Percentiles rank a stretch among this genome's conserved stretches.
Conservation (phyloP, 495 filamentous ascomycete genomes). For the Glonium stellatum region DNA sequence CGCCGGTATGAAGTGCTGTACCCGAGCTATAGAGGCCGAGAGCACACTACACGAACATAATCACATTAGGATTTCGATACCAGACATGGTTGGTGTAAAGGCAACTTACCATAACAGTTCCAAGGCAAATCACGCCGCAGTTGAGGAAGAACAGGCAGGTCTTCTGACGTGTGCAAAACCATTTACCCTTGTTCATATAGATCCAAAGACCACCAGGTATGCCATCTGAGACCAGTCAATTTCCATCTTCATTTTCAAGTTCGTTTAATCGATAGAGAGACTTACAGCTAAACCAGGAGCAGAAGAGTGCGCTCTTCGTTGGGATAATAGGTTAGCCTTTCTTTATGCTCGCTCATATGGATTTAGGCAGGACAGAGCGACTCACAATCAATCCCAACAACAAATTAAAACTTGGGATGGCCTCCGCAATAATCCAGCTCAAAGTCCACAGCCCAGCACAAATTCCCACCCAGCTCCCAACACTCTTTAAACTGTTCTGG, state of each 20-base stretch:
- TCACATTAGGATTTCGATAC: background rate
- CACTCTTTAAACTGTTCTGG: constrained; percentile 20
- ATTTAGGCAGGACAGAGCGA: background rate
- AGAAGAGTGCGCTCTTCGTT: constrained; percentile 16
- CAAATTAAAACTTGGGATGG: constrained; percentile 32
- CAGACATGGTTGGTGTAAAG: background rate
- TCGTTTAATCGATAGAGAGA: background rate
- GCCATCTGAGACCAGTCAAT: constrained; percentile 4
- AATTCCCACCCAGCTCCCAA: constrained; percentile 30
- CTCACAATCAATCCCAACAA: constrained; percentile 33
- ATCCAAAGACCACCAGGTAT: constrained; percentile 18
- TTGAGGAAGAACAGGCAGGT: constrained; percentile 9
- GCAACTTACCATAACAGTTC: constrained; percentile 19
- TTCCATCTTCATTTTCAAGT: background rate
- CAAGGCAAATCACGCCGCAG: constrained; percentile 9
- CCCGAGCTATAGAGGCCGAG: constrained; percentile 21
- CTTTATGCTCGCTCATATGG: background rate
- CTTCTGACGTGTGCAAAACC: constrained; percentile 5
- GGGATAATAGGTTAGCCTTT: background rate
- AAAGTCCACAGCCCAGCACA: constrained; percentile 23
- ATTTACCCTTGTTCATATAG: constrained; percentile 15
- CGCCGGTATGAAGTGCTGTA: constrained; percentile 8
- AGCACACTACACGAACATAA: constrained; percentile 3
- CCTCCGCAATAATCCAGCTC: constrained; percentile 31
- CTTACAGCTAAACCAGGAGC: constrained; percentile 26